phyloP scores from a whole-genome alignment of 169 alveolate species.

The Fabrea salina region DNA sequence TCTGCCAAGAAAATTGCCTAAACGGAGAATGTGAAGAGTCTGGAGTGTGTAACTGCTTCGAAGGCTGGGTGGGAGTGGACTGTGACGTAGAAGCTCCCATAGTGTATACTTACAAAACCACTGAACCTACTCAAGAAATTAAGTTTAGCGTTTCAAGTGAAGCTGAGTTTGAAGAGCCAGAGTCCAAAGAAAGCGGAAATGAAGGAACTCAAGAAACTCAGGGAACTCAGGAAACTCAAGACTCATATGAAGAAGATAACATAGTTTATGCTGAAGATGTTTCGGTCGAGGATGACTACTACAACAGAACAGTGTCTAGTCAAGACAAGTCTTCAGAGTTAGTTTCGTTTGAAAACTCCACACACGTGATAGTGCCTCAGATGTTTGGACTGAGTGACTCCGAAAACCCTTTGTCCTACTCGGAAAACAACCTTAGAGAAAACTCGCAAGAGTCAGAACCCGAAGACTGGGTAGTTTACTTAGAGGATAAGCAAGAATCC shows the following conservation, averaged over 20 bases:
- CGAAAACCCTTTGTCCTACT: constrained; percentile 4
- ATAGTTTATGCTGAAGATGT: neutral
- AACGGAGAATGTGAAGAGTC: constrained; percentile 2
- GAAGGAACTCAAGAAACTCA: neutral
- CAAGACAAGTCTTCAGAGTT: constrained; percentile 6
- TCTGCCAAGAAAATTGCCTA: constrained; percentile 14
- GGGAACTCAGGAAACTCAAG: neutral
- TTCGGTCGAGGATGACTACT: neutral
- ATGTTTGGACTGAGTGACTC: constrained; percentile 31
- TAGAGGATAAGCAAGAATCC: constrained; percentile 26
- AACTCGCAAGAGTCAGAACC: neutral
- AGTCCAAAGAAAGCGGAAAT: neutral
- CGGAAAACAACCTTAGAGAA: constrained; percentile 2
- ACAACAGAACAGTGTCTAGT: neutral
- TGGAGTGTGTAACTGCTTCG: neutral
- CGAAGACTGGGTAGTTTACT: neutral
- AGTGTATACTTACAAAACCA: neutral
- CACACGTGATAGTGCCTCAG: constrained; percentile 14
- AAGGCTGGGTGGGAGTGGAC: constrained; percentile 25
- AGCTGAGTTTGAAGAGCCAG: neutral
- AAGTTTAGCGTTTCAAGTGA: neutral
- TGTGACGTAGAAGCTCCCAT: constrained; percentile 28
- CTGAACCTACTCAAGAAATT: neutral
- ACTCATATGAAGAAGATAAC: neutral
- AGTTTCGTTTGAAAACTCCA: neutral